These are phyloP conservation scores for Serpula lacrymans DNA, from an alignment of 768 basidiomycete genomes.

Conservation along the genomic window DNA sequence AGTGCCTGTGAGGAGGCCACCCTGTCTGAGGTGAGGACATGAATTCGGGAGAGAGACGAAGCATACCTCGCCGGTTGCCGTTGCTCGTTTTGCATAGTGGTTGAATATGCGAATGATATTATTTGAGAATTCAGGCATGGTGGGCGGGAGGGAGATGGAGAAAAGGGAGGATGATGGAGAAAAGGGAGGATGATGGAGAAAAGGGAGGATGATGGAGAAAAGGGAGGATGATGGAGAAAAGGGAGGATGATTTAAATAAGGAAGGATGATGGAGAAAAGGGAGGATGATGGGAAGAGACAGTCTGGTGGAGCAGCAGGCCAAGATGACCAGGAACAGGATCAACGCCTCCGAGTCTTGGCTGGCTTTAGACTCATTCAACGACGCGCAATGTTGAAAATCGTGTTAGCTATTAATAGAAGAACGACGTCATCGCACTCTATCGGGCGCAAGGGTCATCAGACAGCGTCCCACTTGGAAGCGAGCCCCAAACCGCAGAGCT, in stretches of 20 bases:
- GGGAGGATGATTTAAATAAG: not conserved
- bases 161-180: slow-evolving; percentile 47
- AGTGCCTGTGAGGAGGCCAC: slow-evolving; percentile 72
- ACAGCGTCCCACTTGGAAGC: too few species aligned
- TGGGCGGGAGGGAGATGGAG: slow-evolving; percentile 33
- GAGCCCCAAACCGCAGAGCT: too few species aligned
- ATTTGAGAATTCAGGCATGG: slow-evolving; percentile 45
- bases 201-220: not conserved
- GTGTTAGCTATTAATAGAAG: too few species aligned
- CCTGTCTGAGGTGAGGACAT: slow-evolving; percentile 37
- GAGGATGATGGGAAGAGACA: slow-evolving; percentile 2
- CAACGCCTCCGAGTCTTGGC: too few species aligned
- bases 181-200: not conserved
- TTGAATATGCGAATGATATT: slow-evolving; percentile 28
- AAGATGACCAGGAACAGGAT: too few species aligned
- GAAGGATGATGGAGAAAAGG: slow-evolving; percentile 3
- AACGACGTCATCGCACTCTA: too few species aligned
- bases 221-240: not conserved
- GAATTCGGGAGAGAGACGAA: not conserved
- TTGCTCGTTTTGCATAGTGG: slow-evolving; percentile 17
- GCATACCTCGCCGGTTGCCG: slow-evolving; percentile 23
- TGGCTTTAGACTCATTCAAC: too few species aligned
- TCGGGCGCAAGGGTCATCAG: too few species aligned
- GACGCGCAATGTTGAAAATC: too few species aligned
- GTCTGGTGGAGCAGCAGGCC: too few species aligned